A percentile compares a stretch with the other conserved stretches of the same genome.
Evolutionary conservation across 2,329 filamentous ascomycete genomes (phyloP).

Genomic region (Rosellinia necatrix): DNA sequence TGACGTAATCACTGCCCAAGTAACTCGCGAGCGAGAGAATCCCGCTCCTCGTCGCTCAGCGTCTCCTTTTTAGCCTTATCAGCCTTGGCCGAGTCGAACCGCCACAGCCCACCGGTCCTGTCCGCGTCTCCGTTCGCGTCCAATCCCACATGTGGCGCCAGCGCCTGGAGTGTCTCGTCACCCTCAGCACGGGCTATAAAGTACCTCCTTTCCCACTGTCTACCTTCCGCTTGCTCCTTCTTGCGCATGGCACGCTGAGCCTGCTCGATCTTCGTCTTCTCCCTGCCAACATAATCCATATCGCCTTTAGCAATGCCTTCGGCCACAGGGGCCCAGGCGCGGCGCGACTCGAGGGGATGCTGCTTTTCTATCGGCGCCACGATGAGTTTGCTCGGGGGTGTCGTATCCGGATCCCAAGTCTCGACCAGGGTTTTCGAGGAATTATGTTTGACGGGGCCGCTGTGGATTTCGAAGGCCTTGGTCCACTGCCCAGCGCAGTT

Average conservation of each 20-base stretch:
- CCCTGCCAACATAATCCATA: conserved; percentile 69
- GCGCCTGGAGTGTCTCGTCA: conserved; percentile 51
- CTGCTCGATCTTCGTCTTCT: conserved; percentile 83
- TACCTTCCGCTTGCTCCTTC: conserved; percentile 58
- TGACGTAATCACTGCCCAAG: conserved; percentile 40
- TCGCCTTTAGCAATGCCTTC: conserved; percentile 73
- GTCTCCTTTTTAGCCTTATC: conserved; percentile 46
- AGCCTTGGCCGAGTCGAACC: conserved; percentile 54
- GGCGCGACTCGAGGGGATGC: conserved; percentile 78
- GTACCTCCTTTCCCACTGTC: conserved; percentile 81
- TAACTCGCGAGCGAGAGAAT: conserved; percentile 41
- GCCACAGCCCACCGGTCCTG: conserved; percentile 65
- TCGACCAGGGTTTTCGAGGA: conserved; percentile 41
- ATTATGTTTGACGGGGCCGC: conserved; percentile 38
- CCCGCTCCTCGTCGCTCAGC: conserved; percentile 45
- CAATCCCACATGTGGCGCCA: conserved; percentile 54
- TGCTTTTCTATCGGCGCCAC: conserved; percentile 66
- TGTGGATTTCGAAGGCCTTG: conserved; percentile 45
- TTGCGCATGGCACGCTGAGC: conserved; percentile 75
- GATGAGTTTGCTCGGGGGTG: conserved; percentile 37
- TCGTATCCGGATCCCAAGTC: conserved; percentile 46
- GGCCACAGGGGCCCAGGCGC: conserved; percentile 80
- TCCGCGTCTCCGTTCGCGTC: conserved; percentile 58
- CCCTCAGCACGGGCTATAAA: conserved; percentile 61
- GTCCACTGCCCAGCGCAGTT: conserved; percentile 50